These are phyloP conservation scores for Ophiostoma angusticollis DNA, from an alignment of 2,329 filamentous ascomycete genomes.

Conservation along the genomic window DNA sequence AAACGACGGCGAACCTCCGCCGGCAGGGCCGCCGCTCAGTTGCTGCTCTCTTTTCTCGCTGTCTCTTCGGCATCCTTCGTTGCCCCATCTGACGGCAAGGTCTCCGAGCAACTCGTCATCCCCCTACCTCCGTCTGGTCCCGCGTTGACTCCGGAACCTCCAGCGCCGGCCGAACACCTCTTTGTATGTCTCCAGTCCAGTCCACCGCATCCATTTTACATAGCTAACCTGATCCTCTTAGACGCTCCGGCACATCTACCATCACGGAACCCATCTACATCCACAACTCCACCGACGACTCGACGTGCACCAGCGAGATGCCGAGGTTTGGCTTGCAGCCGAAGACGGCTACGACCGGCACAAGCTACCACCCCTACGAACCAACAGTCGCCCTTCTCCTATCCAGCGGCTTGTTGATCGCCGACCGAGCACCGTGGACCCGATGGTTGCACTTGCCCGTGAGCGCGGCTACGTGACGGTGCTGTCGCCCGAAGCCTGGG, in stretches of 20 bases:
- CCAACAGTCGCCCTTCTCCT: constrained; percentile 49
- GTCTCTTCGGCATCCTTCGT: constrained; percentile 29
- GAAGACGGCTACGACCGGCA: constrained; percentile 44
- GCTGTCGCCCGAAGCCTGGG: constrained; percentile 67
- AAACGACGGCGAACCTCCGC: constrained; percentile 37
- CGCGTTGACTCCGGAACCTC: constrained; percentile 29
- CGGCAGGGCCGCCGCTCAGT: constrained; percentile 47
- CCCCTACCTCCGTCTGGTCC: constrained; percentile 28
- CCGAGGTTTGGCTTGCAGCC: constrained; percentile 48
- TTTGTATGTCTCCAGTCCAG: constrained; percentile 33
- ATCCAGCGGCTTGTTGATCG: constrained; percentile 78
- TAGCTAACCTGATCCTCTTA: constrained; percentile 17
- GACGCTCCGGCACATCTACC: constrained; percentile 77
- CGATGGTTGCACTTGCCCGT: constrained; percentile 61
- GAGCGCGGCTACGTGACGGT: constrained; percentile 53
- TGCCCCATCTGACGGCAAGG: constrained; percentile 20
- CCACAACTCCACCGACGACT: constrained; percentile 64
- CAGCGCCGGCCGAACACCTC: constrained; percentile 38
- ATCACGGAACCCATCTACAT: constrained; percentile 73
- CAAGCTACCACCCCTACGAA: constrained; percentile 39
- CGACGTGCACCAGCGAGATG: constrained; percentile 50
- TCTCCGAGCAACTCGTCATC: constrained; percentile 30
- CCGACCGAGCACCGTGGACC: constrained; percentile 61
- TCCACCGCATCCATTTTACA: too few relatives aligned
- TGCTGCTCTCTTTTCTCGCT: constrained; percentile 56